A percentile compares a stretch with the other conserved stretches of the same genome.
phyloP scores from a whole-genome alignment of 1,284 basidiomycete genomes.

The Exobasidium cylindrosporum region DNA sequence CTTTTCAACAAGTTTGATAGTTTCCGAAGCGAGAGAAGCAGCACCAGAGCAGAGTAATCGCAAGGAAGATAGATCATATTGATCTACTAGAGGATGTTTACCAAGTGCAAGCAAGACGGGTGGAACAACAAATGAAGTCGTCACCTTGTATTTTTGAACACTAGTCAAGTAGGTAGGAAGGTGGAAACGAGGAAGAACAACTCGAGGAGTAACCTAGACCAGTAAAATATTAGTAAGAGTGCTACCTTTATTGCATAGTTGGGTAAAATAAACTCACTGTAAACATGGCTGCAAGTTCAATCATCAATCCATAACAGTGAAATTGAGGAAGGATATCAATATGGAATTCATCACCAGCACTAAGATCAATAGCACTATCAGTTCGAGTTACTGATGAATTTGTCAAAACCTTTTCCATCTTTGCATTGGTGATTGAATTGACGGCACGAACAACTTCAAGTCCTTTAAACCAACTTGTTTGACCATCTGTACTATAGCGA shows the following conservation, averaged over 20 bases:
- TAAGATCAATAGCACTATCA: background rate
- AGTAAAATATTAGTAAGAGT: too few species aligned
- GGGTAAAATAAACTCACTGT: slow-evolving; percentile 24
- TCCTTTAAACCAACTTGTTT: slow-evolving; percentile 12
- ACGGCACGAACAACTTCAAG: background rate
- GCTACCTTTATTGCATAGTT: background rate
- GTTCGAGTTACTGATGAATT: background rate
- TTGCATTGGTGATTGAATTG: too few species aligned
- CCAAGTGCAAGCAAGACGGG: slow-evolving; percentile 50
- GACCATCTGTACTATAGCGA: slow-evolving; percentile 57
- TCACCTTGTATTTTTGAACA: slow-evolving; percentile 38
- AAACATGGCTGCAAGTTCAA: slow-evolving; percentile 42
- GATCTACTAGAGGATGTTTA: slow-evolving; percentile 35
- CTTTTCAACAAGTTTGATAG: slow-evolving; percentile 32
- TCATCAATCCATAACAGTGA: slow-evolving; percentile 53
- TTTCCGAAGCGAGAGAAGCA: slow-evolving; percentile 36
- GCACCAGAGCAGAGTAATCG: slow-evolving; percentile 47
- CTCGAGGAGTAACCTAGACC: slow-evolving; percentile 42
- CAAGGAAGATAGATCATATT: slow-evolving; percentile 44
- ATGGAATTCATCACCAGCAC: slow-evolving; percentile 34
- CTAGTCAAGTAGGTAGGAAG: slow-evolving; percentile 42
- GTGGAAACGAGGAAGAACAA: slow-evolving; percentile 40
- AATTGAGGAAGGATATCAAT: slow-evolving; percentile 48
- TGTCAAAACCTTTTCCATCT: background rate
- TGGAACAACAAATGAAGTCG: slow-evolving; percentile 52